Base-by-base conservation (phyloP, 148 eudicot species). In the Fagopyrum tataricum region DNA sequence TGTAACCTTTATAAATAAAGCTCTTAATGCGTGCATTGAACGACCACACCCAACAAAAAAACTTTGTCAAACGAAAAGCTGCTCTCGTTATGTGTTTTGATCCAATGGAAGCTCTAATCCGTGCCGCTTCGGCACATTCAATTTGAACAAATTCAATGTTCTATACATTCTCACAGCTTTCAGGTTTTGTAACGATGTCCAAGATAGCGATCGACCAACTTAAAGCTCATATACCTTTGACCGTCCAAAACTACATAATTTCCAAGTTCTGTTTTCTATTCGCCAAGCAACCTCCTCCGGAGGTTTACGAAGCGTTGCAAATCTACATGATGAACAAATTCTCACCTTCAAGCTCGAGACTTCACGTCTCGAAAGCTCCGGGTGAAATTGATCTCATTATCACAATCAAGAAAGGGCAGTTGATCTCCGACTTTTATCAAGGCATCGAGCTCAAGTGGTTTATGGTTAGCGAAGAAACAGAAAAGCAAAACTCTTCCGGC, bases 391-490 rank as follows among this genome's bases (percentile, higher is more conserved):
- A 18, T 49, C 47, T 56, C 51, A 41, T 49, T 6, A 14, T 73
- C 51, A 73, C 68, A 0, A 51, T 73, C 68, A 56, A 73, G 51
- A 73, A 73, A 11, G 76, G 76, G 10, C 51, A 73, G 49, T 52
- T 42, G 69, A 73, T 73, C 76, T 6, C 42, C 20, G 76, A 56
- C 17, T 10, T 73, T 26, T 73, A 37, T n/a, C 46, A 73, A 55
- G 76, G 76, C 20, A 58, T 73, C 41, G 44, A 7, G 37, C 20
- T 69, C 1, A 42, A 7, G 37, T 69, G 72, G 72, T 23, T 20
- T 26, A 42, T 69, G 49, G 18, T 69, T 6, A n/a, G 26, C 51
- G 11, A 48, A 26, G 68, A 62, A 42, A 26, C 68, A 2, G 42
- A 62, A 7, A 62, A 62, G 42, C 31, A 41, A 31, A 31, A 31